phyloP scores from a whole-genome alignment of 2,329 filamentous ascomycete species.

The Epichloe aotearoae region DNA sequence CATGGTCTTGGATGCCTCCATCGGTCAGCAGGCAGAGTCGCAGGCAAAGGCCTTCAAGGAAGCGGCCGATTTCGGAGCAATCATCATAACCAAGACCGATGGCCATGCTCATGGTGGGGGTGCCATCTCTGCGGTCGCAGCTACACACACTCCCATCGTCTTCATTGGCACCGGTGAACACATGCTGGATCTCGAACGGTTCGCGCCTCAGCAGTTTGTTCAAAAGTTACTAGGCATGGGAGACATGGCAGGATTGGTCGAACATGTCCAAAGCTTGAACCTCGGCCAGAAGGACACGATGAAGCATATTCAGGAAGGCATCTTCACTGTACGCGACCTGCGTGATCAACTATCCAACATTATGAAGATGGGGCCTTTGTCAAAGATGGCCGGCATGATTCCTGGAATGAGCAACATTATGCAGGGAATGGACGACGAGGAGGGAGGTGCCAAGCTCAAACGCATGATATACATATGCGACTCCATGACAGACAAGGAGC shows the following conservation, averaged over 20 bases:
- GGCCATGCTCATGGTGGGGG: conserved; percentile 91
- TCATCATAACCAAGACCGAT: conserved; percentile 98
- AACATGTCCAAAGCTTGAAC: conserved; percentile 92
- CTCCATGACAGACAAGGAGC: conserved; percentile 91
- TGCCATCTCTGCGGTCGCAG: conserved; percentile 93
- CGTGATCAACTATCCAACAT: conserved; percentile 94
- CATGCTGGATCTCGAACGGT: conserved; percentile 86
- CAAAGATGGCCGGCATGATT: conserved; percentile 98
- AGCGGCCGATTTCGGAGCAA: conserved; percentile 90
- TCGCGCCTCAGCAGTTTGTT: conserved; percentile 85
- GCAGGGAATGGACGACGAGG: conserved; percentile 92
- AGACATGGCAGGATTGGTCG: conserved; percentile 86
- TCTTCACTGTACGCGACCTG: conserved; percentile 89
- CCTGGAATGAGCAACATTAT: conserved; percentile 89
- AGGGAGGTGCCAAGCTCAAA: conserved; percentile 79
- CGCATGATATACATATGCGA: conserved; percentile 99
- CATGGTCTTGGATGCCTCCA: conserved; percentile 93
- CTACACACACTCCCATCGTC: conserved; percentile 91
- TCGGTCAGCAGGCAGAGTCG: conserved; percentile 88
- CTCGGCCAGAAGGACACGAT: conserved; percentile 97
- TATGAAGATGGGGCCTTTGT: conserved; percentile 98
- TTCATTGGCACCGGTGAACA: conserved; percentile 98
- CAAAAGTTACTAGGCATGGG: conserved; percentile 94
- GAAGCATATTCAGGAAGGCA: conserved; percentile 94
- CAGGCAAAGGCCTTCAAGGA: conserved; percentile 97